phyloP scores from a whole-genome alignment of 1,284 basidiomycete species.

The Veloporphyrellus conicus region DNA sequence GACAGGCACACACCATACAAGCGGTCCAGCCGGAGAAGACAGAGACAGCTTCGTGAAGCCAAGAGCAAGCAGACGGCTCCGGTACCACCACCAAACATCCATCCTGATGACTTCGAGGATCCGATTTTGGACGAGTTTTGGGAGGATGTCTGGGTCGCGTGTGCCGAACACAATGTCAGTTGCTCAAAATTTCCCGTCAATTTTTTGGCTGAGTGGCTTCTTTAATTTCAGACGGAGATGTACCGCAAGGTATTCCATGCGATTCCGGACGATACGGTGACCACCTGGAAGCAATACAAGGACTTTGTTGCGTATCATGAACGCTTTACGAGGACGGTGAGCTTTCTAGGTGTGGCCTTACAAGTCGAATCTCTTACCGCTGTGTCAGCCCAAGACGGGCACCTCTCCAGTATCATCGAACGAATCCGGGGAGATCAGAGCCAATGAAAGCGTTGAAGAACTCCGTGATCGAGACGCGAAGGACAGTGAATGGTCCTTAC shows the following conservation, averaged over 20 bases:
- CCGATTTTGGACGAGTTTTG: constrained; percentile 83
- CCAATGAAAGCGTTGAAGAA: constrained; percentile 27
- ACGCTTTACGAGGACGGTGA: constrained; percentile 64
- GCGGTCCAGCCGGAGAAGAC: constrained; percentile 51
- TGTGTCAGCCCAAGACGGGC: constrained; percentile 44
- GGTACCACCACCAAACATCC: constrained; percentile 65
- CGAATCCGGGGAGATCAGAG: constrained; percentile 49
- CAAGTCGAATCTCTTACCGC: constrained; percentile 1
- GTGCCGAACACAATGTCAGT: constrained; percentile 78
- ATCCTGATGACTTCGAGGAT: constrained; percentile 80
- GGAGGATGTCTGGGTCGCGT: constrained; percentile 84
- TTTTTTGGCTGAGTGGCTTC: constrained; percentile 9
- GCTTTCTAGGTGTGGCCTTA: constrained; percentile 15
- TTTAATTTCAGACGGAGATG: constrained; percentile 76
- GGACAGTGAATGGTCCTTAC: constrained; percentile 19
- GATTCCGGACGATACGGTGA: constrained; percentile 84
- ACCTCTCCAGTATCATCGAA: constrained; percentile 45
- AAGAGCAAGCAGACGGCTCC: constrained; percentile 57
- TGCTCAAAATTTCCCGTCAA: background rate
- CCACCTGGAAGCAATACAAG: constrained; percentile 93
- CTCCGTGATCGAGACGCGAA: constrained; percentile 14
- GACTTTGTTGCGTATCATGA: constrained; percentile 78
- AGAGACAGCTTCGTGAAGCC: constrained; percentile 58
- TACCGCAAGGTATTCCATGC: constrained; percentile 91
- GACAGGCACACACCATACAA: constrained; percentile 50